Base-by-base conservation (phyloP, 306 rosid species). In the Pachyrhizus erosus region DNA sequence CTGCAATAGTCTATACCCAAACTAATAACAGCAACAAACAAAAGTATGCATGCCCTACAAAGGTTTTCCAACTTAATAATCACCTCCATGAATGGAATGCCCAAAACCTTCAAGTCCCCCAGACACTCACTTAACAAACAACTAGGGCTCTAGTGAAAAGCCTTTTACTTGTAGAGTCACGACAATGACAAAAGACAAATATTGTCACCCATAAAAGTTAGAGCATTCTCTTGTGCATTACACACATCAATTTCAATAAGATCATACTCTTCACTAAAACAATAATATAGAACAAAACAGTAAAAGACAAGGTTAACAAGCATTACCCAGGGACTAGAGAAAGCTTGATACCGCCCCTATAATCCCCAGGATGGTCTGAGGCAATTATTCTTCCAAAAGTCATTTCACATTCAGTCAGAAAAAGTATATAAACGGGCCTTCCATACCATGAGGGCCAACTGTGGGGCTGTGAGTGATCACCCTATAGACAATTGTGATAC, bases 381-480 rank as follows among this genome's bases (percentile, higher is more conserved):
- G 64, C 69, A 39, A 96, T 55, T 18, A 78, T 51, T 89, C 91
- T 91, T 69, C 99, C 99, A 79, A 96, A 93, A 33, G 92, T 84
- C 90, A 96, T 89, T 80, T 93, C 96, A 77, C 99, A 96, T 79
- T 93, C 97, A 37, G 98, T 93, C 85, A 96, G 88, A 82, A 78
- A 89, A 78, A 96, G 92, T 39, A 85, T 60, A 24, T 87, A 81
- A 74, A 93, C 86, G 26, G 99, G 99, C 88, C 96, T 89, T 83
- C 97, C 99, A 83, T 82, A 91, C 98, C 97, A 93, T 46, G 80
- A 48, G 0, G 97, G 98, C 90, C 91, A 96, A 51, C 21, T 83
- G 87, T 91, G 51, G 61, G 98, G 99, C 77, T 91, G 94, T 64
- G 99, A 93, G 80, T 93, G 94, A 85, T 96, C 99, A 80, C 98